Conservation (phyloP, 495 filamentous ascomycete species). For the Neurospora terricola region DNA sequence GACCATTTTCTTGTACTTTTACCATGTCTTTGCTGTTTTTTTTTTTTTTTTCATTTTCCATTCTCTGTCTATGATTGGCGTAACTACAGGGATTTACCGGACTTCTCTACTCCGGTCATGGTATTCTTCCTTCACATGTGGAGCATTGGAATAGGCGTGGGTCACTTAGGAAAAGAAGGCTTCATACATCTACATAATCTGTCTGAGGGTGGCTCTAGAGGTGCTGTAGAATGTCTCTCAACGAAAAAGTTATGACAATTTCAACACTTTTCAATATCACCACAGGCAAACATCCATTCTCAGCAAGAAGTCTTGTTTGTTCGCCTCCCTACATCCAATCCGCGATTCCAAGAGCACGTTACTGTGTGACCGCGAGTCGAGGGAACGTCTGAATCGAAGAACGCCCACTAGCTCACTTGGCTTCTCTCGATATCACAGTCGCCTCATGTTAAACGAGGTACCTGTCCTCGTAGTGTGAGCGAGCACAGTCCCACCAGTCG, state of each 20-base stretch:
- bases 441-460: neutral
- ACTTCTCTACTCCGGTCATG: constrained; percentile 1
- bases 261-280: neutral
- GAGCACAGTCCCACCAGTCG: neutral
- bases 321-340: neutral
- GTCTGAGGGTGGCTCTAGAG: neutral
- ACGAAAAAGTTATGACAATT: neutral
- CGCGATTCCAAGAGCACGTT: neutral
- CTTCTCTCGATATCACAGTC: neutral
- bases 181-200: constrained; percentile 8
- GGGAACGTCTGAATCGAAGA: neutral
- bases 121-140: constrained; percentile 4
- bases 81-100: neutral
- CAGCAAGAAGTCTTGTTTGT: neutral
- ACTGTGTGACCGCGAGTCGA: neutral
- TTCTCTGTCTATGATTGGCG: constrained; percentile 1
- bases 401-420: neutral
- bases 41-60: neutral
- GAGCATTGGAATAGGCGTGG: constrained; percentile 8
- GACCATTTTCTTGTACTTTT: constrained; percentile 2
- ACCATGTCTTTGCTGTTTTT: neutral
- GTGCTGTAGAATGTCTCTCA: constrained; percentile 5
- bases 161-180: constrained; percentile 3
- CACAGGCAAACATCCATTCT: neutral
- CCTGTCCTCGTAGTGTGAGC: neutral